Evolutionary conservation across 179 eudicot species (phyloP), one percentile per base, ranked within the genome.

Genomic region (Silene vulgaris): DNA sequence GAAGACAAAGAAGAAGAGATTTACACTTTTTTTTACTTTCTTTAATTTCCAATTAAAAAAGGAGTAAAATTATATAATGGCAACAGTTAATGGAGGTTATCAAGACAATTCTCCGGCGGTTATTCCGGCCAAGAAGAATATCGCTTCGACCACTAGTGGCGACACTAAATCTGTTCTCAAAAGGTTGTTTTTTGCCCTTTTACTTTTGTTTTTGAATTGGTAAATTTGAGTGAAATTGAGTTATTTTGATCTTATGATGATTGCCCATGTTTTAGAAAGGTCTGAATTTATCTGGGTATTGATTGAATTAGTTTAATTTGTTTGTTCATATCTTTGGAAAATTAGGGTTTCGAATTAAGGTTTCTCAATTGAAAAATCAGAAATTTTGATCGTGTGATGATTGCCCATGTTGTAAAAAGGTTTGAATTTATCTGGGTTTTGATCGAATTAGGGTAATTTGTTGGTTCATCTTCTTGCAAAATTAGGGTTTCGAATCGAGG

Each of bases 131-230:
- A 92, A 89, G 75, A 88, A 89, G 77, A 78, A 86, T 43, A 78
- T 78, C 3, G 74, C 90, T 17, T 78, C 87, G 16, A 83, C 80
- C 0, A 86, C 86, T 48, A 63, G 81, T 35, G 91, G 76, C 13
- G 97, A 92, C 59, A 89, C 92, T 35, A 96, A 90, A 79, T 88
- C 97, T 64, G 96, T 89, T 77, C 88, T 86, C 21, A 92, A 89
- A 78, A 89, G 97, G 97, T 89, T 78, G 0, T 8, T 21, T 11
- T 17, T 65, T 60, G 5, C 8, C n/a, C 23, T 12, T 17, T 17
- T 52, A 1, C 1, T 52, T 23, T 73, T 16, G 14, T 9, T 8
- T 29, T 57, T 4, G 64, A 23, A 21, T 54, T 26, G 5, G 8
- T 8, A 3, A 40, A 1, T 37, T 12, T 65, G 35, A 70, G 19